These are phyloP conservation scores for Aspergillus sp. DNA, from an alignment of 2,329 filamentous ascomycete species.

Conservation along the genomic window DNA sequence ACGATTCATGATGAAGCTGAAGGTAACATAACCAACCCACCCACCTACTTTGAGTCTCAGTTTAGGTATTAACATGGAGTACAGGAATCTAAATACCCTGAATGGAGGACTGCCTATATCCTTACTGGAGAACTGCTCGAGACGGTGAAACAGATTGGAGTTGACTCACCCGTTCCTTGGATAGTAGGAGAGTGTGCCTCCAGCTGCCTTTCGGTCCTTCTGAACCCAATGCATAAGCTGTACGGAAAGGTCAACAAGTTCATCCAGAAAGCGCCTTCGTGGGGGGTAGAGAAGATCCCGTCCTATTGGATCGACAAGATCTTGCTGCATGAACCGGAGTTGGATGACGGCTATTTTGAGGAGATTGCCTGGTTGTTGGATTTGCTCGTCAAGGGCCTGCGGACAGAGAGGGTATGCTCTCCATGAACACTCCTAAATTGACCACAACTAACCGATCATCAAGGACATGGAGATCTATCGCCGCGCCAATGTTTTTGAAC, in stretches of 20 bases:
- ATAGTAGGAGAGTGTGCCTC: constrained; percentile 74
- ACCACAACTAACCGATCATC: constrained; percentile 13
- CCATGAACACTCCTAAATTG: background rate
- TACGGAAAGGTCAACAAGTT: constrained; percentile 87
- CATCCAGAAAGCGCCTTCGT: constrained; percentile 73
- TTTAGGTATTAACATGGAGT: constrained; percentile 4
- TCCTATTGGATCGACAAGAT: constrained; percentile 67
- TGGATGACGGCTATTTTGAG: constrained; percentile 70
- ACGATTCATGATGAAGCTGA: constrained; percentile 50
- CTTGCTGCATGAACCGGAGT: constrained; percentile 69
- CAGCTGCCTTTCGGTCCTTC: constrained; percentile 67
- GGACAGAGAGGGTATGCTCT: constrained; percentile 53
- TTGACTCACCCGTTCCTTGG: constrained; percentile 64
- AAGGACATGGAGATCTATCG: constrained; percentile 52
- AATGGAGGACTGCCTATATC: constrained; percentile 76
- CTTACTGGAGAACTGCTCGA: constrained; percentile 78
- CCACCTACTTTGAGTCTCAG: background rate
- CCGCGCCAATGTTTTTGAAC: constrained; percentile 69
- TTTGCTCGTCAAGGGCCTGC: constrained; percentile 66
- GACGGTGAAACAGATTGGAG: constrained; percentile 61
- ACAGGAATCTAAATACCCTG: constrained; percentile 67
- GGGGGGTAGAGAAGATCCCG: constrained; percentile 61
- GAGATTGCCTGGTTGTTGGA: constrained; percentile 74
- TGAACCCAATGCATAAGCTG: constrained; percentile 74
- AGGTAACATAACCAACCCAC: constrained; percentile 31